Evolutionary conservation across 2,329 filamentous ascomycete species (phyloP), one percentile per base, ranked within the genome.

Genomic region (Aspergillus udagawae): DNA sequence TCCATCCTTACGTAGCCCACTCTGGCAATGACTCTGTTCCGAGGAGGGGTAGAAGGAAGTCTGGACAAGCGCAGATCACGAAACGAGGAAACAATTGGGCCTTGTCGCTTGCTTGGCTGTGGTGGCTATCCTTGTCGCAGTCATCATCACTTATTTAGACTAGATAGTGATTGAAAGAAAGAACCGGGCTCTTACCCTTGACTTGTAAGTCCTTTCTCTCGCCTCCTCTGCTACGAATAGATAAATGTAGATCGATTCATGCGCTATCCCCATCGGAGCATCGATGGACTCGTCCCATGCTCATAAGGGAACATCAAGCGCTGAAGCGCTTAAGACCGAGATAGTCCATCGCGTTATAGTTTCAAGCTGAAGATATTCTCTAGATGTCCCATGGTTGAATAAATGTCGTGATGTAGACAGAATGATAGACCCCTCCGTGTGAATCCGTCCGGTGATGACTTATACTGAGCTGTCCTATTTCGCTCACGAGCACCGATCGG

Each of bases 61-160:
- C 64, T 64, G 60, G 64, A 66, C 64, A 63, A 57, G 62, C 63
- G 64, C 61, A 65, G 65, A 67, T 66, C 63, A 65, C 63, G 59
- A 65, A 67, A 66, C 62, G 60, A 65, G 56, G 54, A 59, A 63
- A 52, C 60, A 64, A 65, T 67, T 64, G 61, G 62, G 59, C 54
- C 59, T 50, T 48, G 63, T 62, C 60, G 55, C 62, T 54, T 55
- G 52, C 56, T 60, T 58, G 54, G 54, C 55, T 55, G 17, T 38
- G 32, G 14, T 38, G 27, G 25, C 23, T 27, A 47, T 8, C 44
- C 41, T 42, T 21, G 41, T 42, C n/a, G 41, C 41, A n/a, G n/a
- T n/a, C 41, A 42, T 42, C 41, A 10, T 20, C 41, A 44, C 41
- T 44, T 23, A 20, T 4, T 44, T 21, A 21, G 32, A 17, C 32